Evolutionary conservation across 192 early-diverging fungal species (phyloP), one percentile per base, ranked within the genome.

Genomic region (Rhizophagus sp.): DNA sequence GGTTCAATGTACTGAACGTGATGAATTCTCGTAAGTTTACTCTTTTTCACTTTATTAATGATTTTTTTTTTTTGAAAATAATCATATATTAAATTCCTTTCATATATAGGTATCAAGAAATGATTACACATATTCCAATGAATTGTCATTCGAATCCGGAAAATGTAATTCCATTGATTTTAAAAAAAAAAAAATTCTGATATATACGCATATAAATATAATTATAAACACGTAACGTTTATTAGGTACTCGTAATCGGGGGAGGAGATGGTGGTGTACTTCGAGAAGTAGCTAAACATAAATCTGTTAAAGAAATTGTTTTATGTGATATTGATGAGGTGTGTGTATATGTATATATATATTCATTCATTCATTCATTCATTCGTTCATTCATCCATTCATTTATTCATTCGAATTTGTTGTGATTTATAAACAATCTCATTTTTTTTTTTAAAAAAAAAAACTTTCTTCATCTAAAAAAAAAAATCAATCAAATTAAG

Each of bases 241-340:
- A 70, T 17, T 47, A 93, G 92, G 95, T 98, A 57, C 91, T 99
- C 78, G 98, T 99, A 71, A 97, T 99, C 88, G 98, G 98, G 79
- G 98, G 98, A 80, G 98, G 98, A 79, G 98, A 99, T 85, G 98
- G 98, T 83, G 98, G 98, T 80, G 98, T 99, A 44, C 90, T 99
- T 62, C 96, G 98, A 83, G 98, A 99, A 84, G 89, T 96, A 50
- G 96, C 98, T 88, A 98, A 98, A 90, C 97, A 99, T 87, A 90
- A 94, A 49, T 92, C 90, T 79, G 94, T 99, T 80, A 94, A 97
- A 85, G 89, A 92, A 82, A 97, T 97, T 62, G 93, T 91, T 17
- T 90, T 98, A 62, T 97, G 97, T 83, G 98, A 99, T 80, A 99
- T 99, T 83, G 98, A 99, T 87, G 97, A 98, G 85, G 86, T 87